Evolutionary conservation across 2,329 filamentous ascomycete genomes (phyloP), one percentile per base, ranked within the genome.

Genomic region (Aspergillus ochraceoroseus): DNA sequence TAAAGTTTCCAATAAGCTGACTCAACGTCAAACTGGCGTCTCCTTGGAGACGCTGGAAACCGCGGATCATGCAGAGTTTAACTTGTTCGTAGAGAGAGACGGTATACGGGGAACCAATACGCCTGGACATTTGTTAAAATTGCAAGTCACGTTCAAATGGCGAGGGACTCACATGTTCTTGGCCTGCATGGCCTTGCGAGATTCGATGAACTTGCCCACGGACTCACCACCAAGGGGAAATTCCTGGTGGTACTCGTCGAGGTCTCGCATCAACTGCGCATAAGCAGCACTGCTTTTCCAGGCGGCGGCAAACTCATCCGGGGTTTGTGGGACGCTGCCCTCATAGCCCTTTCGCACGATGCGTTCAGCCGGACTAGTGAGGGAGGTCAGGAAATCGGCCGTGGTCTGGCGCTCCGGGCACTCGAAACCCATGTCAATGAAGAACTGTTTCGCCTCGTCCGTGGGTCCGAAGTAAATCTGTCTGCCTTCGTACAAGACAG

Each of bases 11-110:
- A 39, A 70, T 61, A 12, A 79, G 72, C 43, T 80, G 74, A 23
- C 78, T 79, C 14, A 89, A 51, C 0, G 84, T 86, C 52, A 92
- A 70, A 56, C 77, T 83, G 13, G 85, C 82, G 58, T 95, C 89
- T 37, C 84, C 85, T 40, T 71, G 74, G 5, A 95, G 72, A 37
- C 89, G 80, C 56, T 80, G 77, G 70, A 83, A 92, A 7, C 87
- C 87, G 58, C 89, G 83, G 71, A 80, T 81, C 33, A 94, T 70
- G 61, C 88, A 95, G 8, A 95, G 78, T 45, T 75, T 62, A 48
- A 95, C 65, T 63, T 95, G 89, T 63, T 89, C 81, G 3, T 45
- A 35, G 51, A 83, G 85, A 0, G 87, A 90, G 25, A 95, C 70
- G 0, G 87, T 95, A 63, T 83, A 95, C 0, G 89, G 87, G 1